Evolutionary conservation across 305 asterid species (phyloP).

Genomic region (Fraxinus latifolia): DNA sequence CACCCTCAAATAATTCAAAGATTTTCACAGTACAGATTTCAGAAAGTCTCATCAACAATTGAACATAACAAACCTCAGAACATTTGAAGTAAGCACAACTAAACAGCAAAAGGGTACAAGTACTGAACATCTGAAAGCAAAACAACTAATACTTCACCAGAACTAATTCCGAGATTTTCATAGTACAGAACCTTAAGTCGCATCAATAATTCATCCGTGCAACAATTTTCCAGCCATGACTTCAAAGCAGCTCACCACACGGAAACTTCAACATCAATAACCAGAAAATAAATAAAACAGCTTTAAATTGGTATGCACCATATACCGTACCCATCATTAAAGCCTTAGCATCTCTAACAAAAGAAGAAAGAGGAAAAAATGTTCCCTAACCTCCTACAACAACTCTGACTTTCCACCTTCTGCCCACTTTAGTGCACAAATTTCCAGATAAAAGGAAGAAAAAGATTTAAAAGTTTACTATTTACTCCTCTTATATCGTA

Average conservation of each 20-base stretch:
- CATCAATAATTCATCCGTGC: neutral
- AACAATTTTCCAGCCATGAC: neutral
- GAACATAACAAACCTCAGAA: neutral
- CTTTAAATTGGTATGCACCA: neutral
- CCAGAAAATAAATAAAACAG: neutral
- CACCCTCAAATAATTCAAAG: neutral
- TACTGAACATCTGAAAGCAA: neutral
- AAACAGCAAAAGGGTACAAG: neutral
- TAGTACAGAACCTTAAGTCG: conserved; percentile 1
- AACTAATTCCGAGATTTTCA: neutral
- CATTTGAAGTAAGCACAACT: neutral
- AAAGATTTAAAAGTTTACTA: neutral
- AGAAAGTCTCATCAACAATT: conserved; percentile 4
- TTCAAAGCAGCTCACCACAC: neutral
- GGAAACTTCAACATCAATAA: neutral
- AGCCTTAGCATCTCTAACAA: conserved; percentile 14
- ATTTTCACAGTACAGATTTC: neutral
- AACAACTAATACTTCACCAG: neutral
- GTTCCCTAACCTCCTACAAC: conserved; percentile 22
- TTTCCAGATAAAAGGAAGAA: conserved; percentile 22
- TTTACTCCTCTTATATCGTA: neutral
- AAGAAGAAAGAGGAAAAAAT: neutral
- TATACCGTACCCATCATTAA: conserved; percentile 3
- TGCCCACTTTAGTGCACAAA: conserved; percentile 17
- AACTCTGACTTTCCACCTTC: conserved; percentile 16